Evolutionary conservation across 345 rosid genomes (phyloP).

Genomic region (Sisymbrium irio): DNA sequence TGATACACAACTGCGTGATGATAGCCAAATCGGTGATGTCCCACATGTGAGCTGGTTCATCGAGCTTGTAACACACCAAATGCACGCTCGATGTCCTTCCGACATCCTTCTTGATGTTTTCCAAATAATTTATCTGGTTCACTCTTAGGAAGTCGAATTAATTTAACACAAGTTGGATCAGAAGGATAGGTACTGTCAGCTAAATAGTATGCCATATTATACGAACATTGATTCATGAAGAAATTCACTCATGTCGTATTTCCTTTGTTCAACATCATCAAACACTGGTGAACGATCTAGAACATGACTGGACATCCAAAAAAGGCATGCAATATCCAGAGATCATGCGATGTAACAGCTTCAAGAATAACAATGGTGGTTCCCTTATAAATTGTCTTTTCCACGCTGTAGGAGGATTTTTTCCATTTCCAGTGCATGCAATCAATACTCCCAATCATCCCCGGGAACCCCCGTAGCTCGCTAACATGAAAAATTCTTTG

Average conservation of each 20-base stretch:
- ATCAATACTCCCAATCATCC: neutral
- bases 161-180: neutral
- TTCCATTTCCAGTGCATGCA: neutral
- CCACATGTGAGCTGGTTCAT: too few species aligned
- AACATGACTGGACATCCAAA: neutral
- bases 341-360: neutral
- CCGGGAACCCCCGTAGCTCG: neutral
- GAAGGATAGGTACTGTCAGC: neutral
- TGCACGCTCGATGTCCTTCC: too few species aligned
- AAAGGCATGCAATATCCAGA: neutral
- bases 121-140: neutral
- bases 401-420: neutral
- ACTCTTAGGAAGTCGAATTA: neutral
- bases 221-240: too few species aligned
- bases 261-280: neutral
- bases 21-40: too few species aligned
- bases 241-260: neutral
- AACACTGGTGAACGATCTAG: neutral
- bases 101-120: neutral
- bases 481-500: neutral
- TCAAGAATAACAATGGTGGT: neutral
- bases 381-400: neutral
- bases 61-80: too few species aligned
- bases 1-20: too few species aligned
- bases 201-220: too few species aligned